A percentile compares a stretch with the other conserved stretches of the same genome.
Evolutionary conservation across 176 grass and related monocot species (phyloP).

Genomic region (Poa pratensis): DNA sequence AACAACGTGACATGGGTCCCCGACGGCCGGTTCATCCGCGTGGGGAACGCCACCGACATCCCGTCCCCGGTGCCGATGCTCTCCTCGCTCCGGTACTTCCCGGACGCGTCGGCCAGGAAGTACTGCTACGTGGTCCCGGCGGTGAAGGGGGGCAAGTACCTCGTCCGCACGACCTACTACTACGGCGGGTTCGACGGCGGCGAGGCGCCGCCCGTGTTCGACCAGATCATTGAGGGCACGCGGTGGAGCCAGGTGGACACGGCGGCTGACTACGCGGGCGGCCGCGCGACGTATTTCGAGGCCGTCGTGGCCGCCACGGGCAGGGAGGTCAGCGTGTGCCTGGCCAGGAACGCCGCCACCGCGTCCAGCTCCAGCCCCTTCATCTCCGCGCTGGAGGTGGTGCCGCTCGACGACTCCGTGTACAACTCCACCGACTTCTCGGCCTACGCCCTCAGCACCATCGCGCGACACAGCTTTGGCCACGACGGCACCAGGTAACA

Average conservation of each 20-base stretch:
- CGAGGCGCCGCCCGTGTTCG: slow-evolving; percentile 58
- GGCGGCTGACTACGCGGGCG: slow-evolving; percentile 47
- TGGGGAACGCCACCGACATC: slow-evolving; percentile 43
- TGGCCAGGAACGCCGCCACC: slow-evolving; percentile 63
- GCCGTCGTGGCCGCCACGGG: slow-evolving; percentile 50
- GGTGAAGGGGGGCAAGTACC: slow-evolving; percentile 46
- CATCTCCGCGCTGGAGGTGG: slow-evolving; percentile 87
- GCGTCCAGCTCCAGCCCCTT: slow-evolving; percentile 67
- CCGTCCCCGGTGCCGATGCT: slow-evolving; percentile 41
- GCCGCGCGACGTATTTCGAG: slow-evolving; percentile 79
- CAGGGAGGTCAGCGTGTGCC: slow-evolving; percentile 65
- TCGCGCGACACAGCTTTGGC: slow-evolving; percentile 83
- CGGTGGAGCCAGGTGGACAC: slow-evolving; percentile 83
- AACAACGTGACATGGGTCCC: slow-evolving; percentile 59
- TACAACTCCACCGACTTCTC: slow-evolving; percentile 74
- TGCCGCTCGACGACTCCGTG: slow-evolving; percentile 60
- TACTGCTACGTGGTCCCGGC: slow-evolving; percentile 77
- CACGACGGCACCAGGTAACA: slow-evolving; percentile 51
- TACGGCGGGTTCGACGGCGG: slow-evolving; percentile 87
- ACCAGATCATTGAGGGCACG: slow-evolving; percentile 80
- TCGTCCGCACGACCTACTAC: slow-evolving; percentile 82
- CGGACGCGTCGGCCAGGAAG: slow-evolving; percentile 55
- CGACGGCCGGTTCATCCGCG: slow-evolving; percentile 57
- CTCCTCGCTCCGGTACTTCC: slow-evolving; percentile 75
- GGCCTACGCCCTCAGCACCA: slow-evolving; percentile 60